Conservation (phyloP, 352 stramenopile genomes). For the Phytopythium aichiense region DNA sequence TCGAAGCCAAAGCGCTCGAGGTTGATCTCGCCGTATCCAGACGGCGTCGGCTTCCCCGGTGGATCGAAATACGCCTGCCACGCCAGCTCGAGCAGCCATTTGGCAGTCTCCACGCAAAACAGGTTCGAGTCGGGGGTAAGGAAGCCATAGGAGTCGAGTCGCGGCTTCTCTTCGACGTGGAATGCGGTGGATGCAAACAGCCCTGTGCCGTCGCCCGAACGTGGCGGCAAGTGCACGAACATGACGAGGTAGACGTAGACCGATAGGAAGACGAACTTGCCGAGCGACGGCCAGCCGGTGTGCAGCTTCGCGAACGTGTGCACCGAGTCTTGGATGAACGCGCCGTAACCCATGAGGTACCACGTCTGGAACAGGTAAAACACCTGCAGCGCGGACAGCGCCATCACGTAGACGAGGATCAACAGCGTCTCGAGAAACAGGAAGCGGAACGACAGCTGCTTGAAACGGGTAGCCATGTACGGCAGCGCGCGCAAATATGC, state of each 20-base stretch:
- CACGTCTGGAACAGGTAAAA: constrained; percentile 57
- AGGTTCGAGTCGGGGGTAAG: constrained; percentile 66
- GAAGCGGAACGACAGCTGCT: constrained; percentile 87
- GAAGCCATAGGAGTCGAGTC: constrained; percentile 59
- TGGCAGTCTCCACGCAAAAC: constrained; percentile 85
- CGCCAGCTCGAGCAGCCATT: constrained; percentile 76
- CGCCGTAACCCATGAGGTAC: constrained; percentile 60
- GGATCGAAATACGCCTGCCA: constrained; percentile 89
- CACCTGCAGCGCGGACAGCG: constrained; percentile 65
- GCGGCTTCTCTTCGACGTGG: constrained; percentile 61
- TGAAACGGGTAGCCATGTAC: constrained; percentile 84
- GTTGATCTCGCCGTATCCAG: constrained; percentile 67
- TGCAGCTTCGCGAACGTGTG: constrained; percentile 63
- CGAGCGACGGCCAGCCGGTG: constrained; percentile 47
- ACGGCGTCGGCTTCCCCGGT: constrained; percentile 63
- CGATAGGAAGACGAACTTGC: constrained; percentile 74
- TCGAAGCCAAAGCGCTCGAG: constrained; percentile 79
- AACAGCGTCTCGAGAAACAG: constrained; percentile 71
- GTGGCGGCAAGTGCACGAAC: constrained; percentile 76
- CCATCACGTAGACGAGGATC: constrained; percentile 68
- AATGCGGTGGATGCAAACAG: constrained; percentile 66
- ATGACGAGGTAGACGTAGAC: constrained; percentile 83
- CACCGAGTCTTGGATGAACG: constrained; percentile 67
- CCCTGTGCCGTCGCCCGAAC: constrained; percentile 37
- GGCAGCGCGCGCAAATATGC: constrained; percentile 59